Conservation (phyloP, 495 filamentous ascomycete genomes). For the Terfezia claveryi region DNA sequence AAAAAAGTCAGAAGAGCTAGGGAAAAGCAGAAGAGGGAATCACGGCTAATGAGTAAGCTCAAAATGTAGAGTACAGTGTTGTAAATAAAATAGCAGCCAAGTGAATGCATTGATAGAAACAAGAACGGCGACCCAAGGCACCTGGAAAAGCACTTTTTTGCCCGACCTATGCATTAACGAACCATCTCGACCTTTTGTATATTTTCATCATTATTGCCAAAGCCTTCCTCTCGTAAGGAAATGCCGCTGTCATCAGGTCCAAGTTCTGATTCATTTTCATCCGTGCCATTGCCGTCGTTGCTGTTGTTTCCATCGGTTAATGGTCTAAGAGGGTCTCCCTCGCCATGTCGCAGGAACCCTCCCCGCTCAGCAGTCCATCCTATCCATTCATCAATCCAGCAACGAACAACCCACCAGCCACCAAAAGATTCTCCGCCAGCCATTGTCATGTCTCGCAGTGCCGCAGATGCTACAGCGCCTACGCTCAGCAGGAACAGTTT, state of each 20-base stretch:
- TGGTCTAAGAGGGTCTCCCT: constrained; percentile 7
- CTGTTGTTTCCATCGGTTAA: background rate
- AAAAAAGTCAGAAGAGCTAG: too few relatives aligned
- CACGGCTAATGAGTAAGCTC: too few relatives aligned
- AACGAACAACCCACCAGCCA: constrained; percentile 95
- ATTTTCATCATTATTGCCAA: background rate
- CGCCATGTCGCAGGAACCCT: constrained; percentile 54
- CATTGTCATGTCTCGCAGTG: constrained; percentile 62
- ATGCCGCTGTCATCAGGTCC: constrained; percentile 24
- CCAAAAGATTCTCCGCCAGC: constrained; percentile 67
- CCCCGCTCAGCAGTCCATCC: constrained; percentile 79
- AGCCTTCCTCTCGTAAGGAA: constrained; percentile 17
- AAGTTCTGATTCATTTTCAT: constrained; percentile 20
- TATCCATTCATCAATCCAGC: constrained; percentile 91
- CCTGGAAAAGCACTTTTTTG: too few relatives aligned
- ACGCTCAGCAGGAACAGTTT: constrained; percentile 47
- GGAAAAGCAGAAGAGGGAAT: too few relatives aligned
- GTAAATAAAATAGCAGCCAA: too few relatives aligned
- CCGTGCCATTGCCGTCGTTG: constrained; percentile 14
- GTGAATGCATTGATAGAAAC: too few relatives aligned
- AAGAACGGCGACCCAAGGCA: too few relatives aligned
- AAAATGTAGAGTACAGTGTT: too few relatives aligned
- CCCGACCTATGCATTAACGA: background rate
- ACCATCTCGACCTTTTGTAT: background rate
- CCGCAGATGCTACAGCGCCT: constrained; percentile 42